A percentile compares a stretch with the other conserved stretches of the same genome.
phyloP scores from a whole-genome alignment of 805 yeast species.

The Candida tammaniensis region DNA sequence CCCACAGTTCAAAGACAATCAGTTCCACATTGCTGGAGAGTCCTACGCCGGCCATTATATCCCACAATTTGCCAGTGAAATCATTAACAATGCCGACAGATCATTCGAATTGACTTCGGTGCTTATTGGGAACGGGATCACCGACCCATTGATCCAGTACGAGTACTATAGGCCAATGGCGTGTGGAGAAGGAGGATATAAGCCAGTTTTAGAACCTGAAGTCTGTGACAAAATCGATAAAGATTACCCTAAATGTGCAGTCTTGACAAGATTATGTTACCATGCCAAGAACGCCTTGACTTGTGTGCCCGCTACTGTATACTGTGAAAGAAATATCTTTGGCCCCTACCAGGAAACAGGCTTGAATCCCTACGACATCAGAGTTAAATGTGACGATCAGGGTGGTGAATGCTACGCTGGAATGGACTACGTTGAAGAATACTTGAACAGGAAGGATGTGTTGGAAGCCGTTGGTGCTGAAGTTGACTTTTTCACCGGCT shows the following conservation, averaged over 20 bases:
- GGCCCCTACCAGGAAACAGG: slow-evolving; percentile 45
- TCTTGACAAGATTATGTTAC: slow-evolving; percentile 31
- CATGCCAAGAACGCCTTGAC: slow-evolving; percentile 27
- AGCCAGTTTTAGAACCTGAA: slow-evolving; percentile 31
- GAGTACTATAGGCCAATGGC: slow-evolving; percentile 43
- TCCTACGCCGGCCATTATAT: slow-evolving; percentile 94
- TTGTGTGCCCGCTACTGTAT: slow-evolving; percentile 40
- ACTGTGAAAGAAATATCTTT: slow-evolving; percentile 27
- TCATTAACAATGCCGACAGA: slow-evolving; percentile 61
- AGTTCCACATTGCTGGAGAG: slow-evolving; percentile 90
- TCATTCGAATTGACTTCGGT: slow-evolving; percentile 37
- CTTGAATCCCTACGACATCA: slow-evolving; percentile 63
- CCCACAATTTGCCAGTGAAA: slow-evolving; percentile 84
- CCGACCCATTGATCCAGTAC: slow-evolving; percentile 41
- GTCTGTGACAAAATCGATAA: slow-evolving; percentile 33
- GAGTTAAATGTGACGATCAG: slow-evolving; percentile 47
- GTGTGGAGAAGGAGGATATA: slow-evolving; percentile 44
- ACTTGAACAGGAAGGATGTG: slow-evolving; percentile 52
- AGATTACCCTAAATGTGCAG: slow-evolving; percentile 33
- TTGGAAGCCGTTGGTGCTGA: slow-evolving; percentile 58
- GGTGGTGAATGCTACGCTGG: slow-evolving; percentile 53
- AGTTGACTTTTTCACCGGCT: slow-evolving; percentile 42
- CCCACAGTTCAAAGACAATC: slow-evolving; percentile 59
- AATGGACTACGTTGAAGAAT: slow-evolving; percentile 48
- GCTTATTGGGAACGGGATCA: slow-evolving; percentile 45